Base-by-base conservation (phyloP, 768 basidiomycete genomes). In the Boletales sp. region DNA sequence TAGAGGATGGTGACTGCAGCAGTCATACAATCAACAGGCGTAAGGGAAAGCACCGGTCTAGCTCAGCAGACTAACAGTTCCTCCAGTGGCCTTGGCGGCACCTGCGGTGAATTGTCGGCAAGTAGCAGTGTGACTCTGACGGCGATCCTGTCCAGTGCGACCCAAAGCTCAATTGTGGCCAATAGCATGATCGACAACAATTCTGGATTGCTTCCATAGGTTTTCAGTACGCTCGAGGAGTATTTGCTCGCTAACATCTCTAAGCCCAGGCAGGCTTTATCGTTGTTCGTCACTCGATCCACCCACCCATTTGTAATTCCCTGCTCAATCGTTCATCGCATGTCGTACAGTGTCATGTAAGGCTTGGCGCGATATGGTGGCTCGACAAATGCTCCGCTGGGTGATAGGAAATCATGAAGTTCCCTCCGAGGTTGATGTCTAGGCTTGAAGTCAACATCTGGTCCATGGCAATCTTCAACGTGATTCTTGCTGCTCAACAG, bases 151-250 rank as follows among this genome's bases (percentile, higher is more conserved):
- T 72, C 72, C 2, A 74, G 45, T 0, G 65, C 72, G 7, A 69
- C 45, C 72, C 71, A 72, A 21, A 72, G 65, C 29, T 77, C 72
- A 8, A 65, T 18, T 8, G 39, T 44, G 4, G 63, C 63, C 42
- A 81, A 57, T 34, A 80, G 52, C 69, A 81, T 74, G 2, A 72
- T 46, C 0, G 77, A 78, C 5, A 64, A 36, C 29, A 65, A 56
- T 43, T 78, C 76, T 2, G 74, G 70, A 29, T 68, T 73, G 13
- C 51, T 49, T 11, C 43, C 34, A 38, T 74, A 76, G 2, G 51
- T 45, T 0, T 10, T 24, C 30, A 40, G 24, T 0, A 75, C 68
- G 0, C 62, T 36, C 1, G 52, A 51, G 1, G 60, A 58, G 35
- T 76, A 72, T 2, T 51, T 32, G n/a, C 40, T 40, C 5, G 62